Percentiles rank a stretch among this genome's conserved stretches.
These are phyloP conservation scores for Hawksworthiomyces lignivorus DNA, from an alignment of 2,329 filamentous ascomycete genomes.

Conservation along the genomic window DNA sequence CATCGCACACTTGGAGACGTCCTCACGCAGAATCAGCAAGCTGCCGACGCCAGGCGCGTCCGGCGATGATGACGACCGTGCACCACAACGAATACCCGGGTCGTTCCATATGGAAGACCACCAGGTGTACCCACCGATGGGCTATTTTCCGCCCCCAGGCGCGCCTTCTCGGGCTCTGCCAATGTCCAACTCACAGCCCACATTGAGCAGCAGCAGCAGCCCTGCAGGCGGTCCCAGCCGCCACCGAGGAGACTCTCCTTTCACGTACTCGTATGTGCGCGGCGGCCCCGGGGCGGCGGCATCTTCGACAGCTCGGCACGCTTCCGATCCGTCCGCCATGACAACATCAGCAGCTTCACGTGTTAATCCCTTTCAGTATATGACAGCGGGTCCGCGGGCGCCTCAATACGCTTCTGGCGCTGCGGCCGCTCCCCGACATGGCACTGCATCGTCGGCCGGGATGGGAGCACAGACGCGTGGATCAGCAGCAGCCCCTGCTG, in stretches of 20 bases:
- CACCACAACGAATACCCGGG: conserved; percentile 28
- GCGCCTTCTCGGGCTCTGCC: conserved; percentile 13
- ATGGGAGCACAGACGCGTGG: conserved; percentile 9
- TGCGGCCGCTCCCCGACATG: conserved; percentile 28
- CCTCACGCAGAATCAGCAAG: conserved; percentile 26
- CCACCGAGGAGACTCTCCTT: conserved; percentile 33
- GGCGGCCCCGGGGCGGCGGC: conserved; percentile 17
- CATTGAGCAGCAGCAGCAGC: conserved; percentile 22
- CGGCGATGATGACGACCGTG: conserved; percentile 22
- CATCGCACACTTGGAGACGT: conserved; percentile 41
- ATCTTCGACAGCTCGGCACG: conserved; percentile 29
- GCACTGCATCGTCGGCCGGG: conserved; percentile 26
- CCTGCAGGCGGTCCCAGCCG: conserved; percentile 24
- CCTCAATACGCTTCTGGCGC: conserved; percentile 26
- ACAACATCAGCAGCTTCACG: conserved; percentile 18
- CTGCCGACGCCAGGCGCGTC: conserved; percentile 15
- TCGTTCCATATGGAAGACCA: conserved; percentile 28
- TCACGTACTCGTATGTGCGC: conserved; percentile 38
- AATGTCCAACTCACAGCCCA: conserved; percentile 23
- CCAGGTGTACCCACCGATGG: conserved; percentile 37
- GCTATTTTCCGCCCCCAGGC: conserved; percentile 42
- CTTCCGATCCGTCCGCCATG: conserved; percentile 35
- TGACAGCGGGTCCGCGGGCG: conserved; percentile 36
- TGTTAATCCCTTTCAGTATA: conserved; percentile 46
- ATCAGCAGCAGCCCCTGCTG: conserved; percentile 19